Base-by-base conservation (phyloP, 805 yeast genomes). In the Candida krabiensis region DNA sequence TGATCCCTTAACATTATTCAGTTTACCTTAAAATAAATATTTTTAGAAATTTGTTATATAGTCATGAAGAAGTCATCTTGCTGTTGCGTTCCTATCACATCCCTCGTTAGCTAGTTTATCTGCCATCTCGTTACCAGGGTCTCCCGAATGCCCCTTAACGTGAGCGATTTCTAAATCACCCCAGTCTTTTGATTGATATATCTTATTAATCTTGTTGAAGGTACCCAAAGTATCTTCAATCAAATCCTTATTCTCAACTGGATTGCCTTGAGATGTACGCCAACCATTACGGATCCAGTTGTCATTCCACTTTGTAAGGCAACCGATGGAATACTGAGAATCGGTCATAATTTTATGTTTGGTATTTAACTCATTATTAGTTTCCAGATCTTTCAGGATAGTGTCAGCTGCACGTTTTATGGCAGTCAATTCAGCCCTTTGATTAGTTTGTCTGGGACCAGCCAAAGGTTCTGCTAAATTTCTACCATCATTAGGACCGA, bases 361-460 rank as follows among this genome's bases (percentile, higher is more conserved):
- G 3, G 24, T 11, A n/a, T 43, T 49, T 0, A 45, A 49, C 0
- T 34, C 31, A 2, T 43, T 27, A 17, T 54, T 46, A 9, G 44
- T 34, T 3, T 52, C 47, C 38, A 70, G 56, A 17, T 68, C 73
- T 2, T 42, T 19, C 1, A 46, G 33, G 13, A 81, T 68, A 5
- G 53, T 48, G 5, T 56, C 55, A 41, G 85, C 54, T 0, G 93
- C 95, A 23, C 67, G 67, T 4, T 63, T 54, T 14, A 85, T 70
- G 0, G 95, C 96, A 11, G 65, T 58, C 9, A 89, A 70, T 60
- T 90, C 97, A 1, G 95, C 93, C 28, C 86, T 63, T 47, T 86
- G 89, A 50, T 88, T 89, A 1, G 96, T 86, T 23, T 81, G 88
- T 3, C 52, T 53, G 3, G 56, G 58, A 2, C 66, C 70, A 2